These are phyloP conservation scores for Elsinoe batatas DNA, from an alignment of 2,329 filamentous ascomycete genomes.

Conservation along the genomic window DNA sequence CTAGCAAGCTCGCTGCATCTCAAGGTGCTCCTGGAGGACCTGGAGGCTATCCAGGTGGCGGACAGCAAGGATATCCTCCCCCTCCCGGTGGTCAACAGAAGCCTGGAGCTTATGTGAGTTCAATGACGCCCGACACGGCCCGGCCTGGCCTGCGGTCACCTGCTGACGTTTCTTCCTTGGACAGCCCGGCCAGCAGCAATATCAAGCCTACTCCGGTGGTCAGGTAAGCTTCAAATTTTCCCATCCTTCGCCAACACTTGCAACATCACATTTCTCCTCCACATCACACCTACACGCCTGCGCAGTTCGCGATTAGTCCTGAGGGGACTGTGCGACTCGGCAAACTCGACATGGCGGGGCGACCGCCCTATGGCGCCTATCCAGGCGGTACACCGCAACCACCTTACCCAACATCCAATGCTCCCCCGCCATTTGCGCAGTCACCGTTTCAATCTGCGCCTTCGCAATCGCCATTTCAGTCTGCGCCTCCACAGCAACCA, in stretches of 20 bases:
- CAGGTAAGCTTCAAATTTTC: slow-evolving; percentile 11
- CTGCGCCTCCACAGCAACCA: slow-evolving; percentile 11
- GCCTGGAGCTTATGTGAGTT: slow-evolving; percentile 46
- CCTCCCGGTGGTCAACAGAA: slow-evolving; percentile 18
- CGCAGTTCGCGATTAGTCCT: not conserved
- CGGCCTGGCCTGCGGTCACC: slow-evolving; percentile 17
- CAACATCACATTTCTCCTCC: not conserved
- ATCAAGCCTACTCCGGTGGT: slow-evolving; percentile 34
- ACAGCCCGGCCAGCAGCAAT: slow-evolving; percentile 33
- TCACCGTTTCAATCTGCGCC: slow-evolving; percentile 19
- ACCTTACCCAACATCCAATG: slow-evolving; percentile 34
- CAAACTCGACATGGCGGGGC: slow-evolving; percentile 22
- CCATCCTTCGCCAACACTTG: not conserved
- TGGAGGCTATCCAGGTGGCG: slow-evolving; percentile 20
- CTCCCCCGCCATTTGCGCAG: slow-evolving; percentile 26
- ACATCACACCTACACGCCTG: not conserved
- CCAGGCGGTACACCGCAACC: slow-evolving; percentile 23
- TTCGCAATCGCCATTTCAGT: slow-evolving; percentile 1
- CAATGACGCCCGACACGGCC: slow-evolving; percentile 11
- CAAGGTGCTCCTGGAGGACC: slow-evolving; percentile 22
- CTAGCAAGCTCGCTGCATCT: slow-evolving; percentile 39
- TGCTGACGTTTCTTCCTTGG: slow-evolving; percentile 17
- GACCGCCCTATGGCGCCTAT: slow-evolving; percentile 19
- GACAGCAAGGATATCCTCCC: slow-evolving; percentile 23
- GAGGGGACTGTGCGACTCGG: not conserved